phyloP scores from a whole-genome alignment of 352 stramenopile species.

The Phytophthora meadii region DNA sequence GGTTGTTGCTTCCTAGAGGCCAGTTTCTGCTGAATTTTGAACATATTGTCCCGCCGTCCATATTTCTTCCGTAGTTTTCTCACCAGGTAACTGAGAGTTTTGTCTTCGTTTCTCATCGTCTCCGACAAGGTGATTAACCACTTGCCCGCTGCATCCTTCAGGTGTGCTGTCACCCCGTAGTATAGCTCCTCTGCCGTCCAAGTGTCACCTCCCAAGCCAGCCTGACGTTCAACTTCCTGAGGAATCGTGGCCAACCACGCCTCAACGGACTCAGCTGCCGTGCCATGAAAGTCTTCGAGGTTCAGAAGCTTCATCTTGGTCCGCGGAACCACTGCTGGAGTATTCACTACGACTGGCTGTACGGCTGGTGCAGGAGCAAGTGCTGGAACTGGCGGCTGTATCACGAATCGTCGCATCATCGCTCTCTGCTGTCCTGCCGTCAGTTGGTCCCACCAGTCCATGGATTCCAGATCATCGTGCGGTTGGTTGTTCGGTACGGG shows the following conservation, averaged over 20 bases:
- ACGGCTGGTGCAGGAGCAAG: background rate
- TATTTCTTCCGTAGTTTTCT: too few species aligned
- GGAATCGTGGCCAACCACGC: background rate
- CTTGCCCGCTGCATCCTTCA: conserved; percentile 1
- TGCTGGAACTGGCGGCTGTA: background rate
- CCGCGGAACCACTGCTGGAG: background rate
- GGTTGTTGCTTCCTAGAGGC: too few species aligned
- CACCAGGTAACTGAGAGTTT: too few species aligned
- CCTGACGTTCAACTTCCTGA: background rate
- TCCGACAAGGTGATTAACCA: background rate
- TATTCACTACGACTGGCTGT: background rate
- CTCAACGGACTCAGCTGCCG: background rate
- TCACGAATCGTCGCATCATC: background rate
- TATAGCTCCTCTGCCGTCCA: background rate
- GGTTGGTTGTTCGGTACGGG: too few species aligned
- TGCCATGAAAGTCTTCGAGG: background rate
- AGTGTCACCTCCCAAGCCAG: background rate
- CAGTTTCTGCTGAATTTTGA: too few species aligned
- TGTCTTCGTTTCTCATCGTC: too few species aligned
- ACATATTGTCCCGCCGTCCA: too few species aligned
- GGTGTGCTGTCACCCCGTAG: background rate
- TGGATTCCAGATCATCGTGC: background rate
- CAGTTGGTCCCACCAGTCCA: background rate
- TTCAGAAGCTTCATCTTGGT: background rate
- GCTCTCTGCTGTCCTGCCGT: background rate